Conservation (phyloP, 306 rosid species). For the Vachellia collinsii region DNA sequence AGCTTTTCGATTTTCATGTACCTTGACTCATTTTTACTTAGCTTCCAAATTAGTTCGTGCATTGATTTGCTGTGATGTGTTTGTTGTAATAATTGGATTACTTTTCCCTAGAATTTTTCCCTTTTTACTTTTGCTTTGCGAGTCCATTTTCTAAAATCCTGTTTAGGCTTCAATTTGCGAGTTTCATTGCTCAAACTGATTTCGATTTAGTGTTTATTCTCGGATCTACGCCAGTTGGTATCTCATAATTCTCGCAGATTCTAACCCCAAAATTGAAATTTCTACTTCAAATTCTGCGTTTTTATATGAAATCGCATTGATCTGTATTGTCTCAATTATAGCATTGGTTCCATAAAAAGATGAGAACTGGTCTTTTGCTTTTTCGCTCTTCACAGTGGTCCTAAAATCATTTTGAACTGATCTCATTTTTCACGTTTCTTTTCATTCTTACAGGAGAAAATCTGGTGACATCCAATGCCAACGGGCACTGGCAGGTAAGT, state of each 20-base stretch:
- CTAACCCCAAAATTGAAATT: neutral
- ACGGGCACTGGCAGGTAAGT: slow-evolving; percentile 54
- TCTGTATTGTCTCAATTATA: neutral
- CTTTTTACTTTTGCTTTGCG: neutral
- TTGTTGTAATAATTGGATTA: neutral
- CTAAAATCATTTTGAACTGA: neutral
- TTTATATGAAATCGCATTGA: neutral
- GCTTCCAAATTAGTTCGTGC: neutral
- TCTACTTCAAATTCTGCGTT: neutral
- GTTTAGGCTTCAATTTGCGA: neutral
- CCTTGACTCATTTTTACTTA: neutral
- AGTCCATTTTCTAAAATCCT: neutral
- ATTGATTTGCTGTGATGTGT: neutral
- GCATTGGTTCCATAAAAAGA: neutral
- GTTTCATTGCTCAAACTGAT: neutral
- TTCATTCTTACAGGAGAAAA: slow-evolving; percentile 42
- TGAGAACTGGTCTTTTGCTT: neutral
- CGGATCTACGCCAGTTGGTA: slow-evolving; percentile 27
- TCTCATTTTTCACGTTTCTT: neutral
- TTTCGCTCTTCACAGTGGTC: neutral
- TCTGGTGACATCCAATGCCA: slow-evolving; percentile 46
- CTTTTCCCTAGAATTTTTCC: neutral
- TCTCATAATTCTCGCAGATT: neutral
- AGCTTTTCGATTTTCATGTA: neutral
- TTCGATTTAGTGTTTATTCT: slow-evolving; percentile 1